Percentiles rank a stretch among this genome's conserved stretches.
These are phyloP conservation scores for Xylaria sp. DNA, from an alignment of 2,329 filamentous ascomycete species.

Conservation along the genomic window DNA sequence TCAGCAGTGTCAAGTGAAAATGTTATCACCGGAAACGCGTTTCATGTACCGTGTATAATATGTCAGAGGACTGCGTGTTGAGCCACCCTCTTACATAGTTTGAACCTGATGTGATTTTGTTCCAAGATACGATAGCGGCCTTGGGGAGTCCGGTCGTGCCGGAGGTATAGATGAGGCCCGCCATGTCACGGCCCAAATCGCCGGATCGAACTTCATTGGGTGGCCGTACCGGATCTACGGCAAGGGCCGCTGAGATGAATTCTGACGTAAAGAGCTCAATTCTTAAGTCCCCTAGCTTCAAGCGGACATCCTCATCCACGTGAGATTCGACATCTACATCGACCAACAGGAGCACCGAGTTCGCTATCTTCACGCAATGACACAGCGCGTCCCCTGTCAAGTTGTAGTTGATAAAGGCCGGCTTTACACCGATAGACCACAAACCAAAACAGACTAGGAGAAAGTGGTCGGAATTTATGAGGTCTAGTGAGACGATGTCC, in stretches of 20 bases:
- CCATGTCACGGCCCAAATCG: slow-evolving; percentile 66
- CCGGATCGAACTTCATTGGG: slow-evolving; percentile 68
- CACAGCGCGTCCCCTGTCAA: slow-evolving; percentile 75
- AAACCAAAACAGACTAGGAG: slow-evolving; percentile 80
- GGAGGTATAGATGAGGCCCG: slow-evolving; percentile 83
- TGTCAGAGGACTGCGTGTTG: slow-evolving; percentile 69
- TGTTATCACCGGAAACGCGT: neutral
- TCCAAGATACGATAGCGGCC: slow-evolving; percentile 79
- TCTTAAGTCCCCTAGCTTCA: slow-evolving; percentile 62
- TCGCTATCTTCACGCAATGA: slow-evolving; percentile 79
- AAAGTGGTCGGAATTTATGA: slow-evolving; percentile 83
- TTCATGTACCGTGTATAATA: slow-evolving; percentile 76
- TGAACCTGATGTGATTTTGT: slow-evolving; percentile 67
- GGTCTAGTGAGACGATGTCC: slow-evolving; percentile 84
- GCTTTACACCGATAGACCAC: slow-evolving; percentile 84
- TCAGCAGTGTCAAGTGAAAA: neutral
- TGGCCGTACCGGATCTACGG: slow-evolving; percentile 64
- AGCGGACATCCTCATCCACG: slow-evolving; percentile 67
- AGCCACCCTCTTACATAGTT: slow-evolving; percentile 67
- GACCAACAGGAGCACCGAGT: slow-evolving; percentile 74
- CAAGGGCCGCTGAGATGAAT: slow-evolving; percentile 64
- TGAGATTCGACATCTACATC: slow-evolving; percentile 70
- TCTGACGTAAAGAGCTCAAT: slow-evolving; percentile 72
- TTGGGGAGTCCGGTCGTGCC: slow-evolving; percentile 89
- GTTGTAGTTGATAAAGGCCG: slow-evolving; percentile 91